These are phyloP conservation scores for Russula sp. DNA, from an alignment of 768 basidiomycete species.

Conservation along the genomic window DNA sequence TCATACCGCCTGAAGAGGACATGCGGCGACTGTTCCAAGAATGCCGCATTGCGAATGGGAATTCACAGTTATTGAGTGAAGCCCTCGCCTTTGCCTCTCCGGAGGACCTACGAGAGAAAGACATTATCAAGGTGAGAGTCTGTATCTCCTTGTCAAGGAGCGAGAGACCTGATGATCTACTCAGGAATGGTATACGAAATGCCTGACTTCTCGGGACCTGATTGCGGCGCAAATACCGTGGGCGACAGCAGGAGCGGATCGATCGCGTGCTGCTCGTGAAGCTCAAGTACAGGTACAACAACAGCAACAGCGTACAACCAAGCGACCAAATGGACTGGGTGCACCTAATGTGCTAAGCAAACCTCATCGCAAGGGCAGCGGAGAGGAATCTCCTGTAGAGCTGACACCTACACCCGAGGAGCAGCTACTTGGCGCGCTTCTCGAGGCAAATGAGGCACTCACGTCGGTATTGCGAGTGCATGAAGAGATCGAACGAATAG, in stretches of 20 bases:
- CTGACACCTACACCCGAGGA: slow-evolving; percentile 72
- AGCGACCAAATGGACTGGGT: slow-evolving; percentile 21
- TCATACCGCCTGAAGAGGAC: slow-evolving; percentile 80
- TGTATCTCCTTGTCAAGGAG: background rate
- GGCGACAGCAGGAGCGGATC: slow-evolving; percentile 81
- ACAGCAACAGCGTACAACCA: slow-evolving; percentile 23
- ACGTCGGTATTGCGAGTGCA: slow-evolving; percentile 66
- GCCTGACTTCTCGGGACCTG: slow-evolving; percentile 77
- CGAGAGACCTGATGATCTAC: slow-evolving; percentile 7
- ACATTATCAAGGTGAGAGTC: slow-evolving; percentile 60
- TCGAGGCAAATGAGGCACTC: slow-evolving; percentile 72
- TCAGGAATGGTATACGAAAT: slow-evolving; percentile 82
- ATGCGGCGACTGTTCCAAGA: slow-evolving; percentile 80
- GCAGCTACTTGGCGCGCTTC: slow-evolving; percentile 64
- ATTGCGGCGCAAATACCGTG: slow-evolving; percentile 87
- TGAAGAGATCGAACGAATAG: slow-evolving; percentile 73
- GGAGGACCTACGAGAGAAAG: slow-evolving; percentile 59
- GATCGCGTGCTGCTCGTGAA: slow-evolving; percentile 46
- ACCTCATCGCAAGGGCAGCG: slow-evolving; percentile 13
- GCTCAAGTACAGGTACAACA: slow-evolving; percentile 19
- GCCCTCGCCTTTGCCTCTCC: slow-evolving; percentile 67
- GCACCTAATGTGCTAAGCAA: background rate
- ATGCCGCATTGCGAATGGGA: slow-evolving; percentile 79
- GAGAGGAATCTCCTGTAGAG: slow-evolving; percentile 38
- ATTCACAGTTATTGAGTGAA: slow-evolving; percentile 70